Evolutionary conservation across 257 asterid genomes (phyloP), one percentile per base, ranked within the genome.

Genomic region (Jaltomata sinuosa): DNA sequence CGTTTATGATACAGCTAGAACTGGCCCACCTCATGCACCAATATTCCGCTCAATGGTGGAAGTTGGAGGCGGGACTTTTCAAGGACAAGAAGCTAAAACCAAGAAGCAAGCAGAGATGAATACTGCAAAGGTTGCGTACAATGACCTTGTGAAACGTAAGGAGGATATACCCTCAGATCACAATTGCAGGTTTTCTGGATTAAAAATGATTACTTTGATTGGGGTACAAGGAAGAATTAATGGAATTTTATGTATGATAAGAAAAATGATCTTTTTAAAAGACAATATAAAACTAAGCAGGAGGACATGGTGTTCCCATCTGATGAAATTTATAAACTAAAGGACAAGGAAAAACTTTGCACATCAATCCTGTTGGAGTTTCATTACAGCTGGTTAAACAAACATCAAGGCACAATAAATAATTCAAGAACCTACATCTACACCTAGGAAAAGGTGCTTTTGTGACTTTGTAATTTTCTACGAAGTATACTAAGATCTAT

Each of bases 61-160:
- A 88, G 57, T 95, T 80, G 97, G 94, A 55, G 83, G 88, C 55
- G 45, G 80, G 57, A 86, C 62, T 74, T 91, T 87, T 81, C 78
- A 38, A 83, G 98, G 99, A 36, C 86, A 71, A 54, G 95, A 90
- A 85, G 93, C 94, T 71, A 93, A 87, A 84, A 90, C 92, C 36
- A 95, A 91, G 92, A 95, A 94, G 87, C 94, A 82, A 78, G 93
- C 98, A 69, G 99, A 95, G 90, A 92, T 91, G 93, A 89, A 86
- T 84, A 97, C 97, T 62, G 97, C 98, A 19, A 91, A 91, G 88
- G 89, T 85, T 87, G 97, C 97, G 52, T 94, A 90, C 79, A 59
- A 27, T 40, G 87, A 89, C 84, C 90, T 94, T 64, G 62, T 83
- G 2, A 79, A 87, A 71, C 38, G 97, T 94, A 91, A 87, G 93